Percentiles rank a stretch among this genome's conserved stretches.
phyloP scores from a whole-genome alignment of 2,329 filamentous ascomycete genomes.

The Colletotrichum camelliae region DNA sequence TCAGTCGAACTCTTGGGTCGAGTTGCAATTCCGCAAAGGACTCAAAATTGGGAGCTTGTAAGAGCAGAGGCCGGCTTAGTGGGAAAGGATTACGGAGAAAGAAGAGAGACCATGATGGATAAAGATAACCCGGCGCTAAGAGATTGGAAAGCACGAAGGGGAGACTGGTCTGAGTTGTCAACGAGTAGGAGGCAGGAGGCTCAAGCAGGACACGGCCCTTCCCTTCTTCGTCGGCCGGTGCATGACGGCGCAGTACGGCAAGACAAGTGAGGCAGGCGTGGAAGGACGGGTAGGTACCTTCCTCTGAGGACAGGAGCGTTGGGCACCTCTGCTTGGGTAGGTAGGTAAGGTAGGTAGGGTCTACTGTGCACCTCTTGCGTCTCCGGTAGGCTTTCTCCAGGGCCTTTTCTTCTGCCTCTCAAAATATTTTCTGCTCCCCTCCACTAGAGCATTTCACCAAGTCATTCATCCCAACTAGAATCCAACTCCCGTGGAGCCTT shows the following conservation, averaged over 20 bases:
- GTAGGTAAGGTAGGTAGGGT: background rate
- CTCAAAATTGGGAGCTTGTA: background rate
- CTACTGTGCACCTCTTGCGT: background rate
- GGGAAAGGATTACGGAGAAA: background rate
- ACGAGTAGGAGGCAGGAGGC: background rate
- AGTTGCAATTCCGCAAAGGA: background rate
- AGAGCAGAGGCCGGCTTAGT: background rate
- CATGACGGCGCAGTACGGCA: constrained; percentile 3
- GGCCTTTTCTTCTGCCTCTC: background rate
- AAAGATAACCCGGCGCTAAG: background rate
- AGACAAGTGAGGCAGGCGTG: background rate
- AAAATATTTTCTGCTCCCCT: background rate
- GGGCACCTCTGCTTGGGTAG: background rate
- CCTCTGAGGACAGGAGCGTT: background rate
- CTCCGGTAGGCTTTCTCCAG: background rate
- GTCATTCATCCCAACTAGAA: constrained; percentile 17
- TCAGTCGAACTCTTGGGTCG: background rate
- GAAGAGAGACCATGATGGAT: background rate
- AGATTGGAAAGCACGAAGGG: background rate
- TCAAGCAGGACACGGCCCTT: constrained; percentile 5
- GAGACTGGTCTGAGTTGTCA: background rate
- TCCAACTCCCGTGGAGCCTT: background rate
- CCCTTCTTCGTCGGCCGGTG: constrained; percentile 3
- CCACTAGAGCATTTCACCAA: background rate
- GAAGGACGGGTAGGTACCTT: background rate